These are phyloP conservation scores for Trifolium repens DNA, from an alignment of 306 rosid species.

Conservation along the genomic window DNA sequence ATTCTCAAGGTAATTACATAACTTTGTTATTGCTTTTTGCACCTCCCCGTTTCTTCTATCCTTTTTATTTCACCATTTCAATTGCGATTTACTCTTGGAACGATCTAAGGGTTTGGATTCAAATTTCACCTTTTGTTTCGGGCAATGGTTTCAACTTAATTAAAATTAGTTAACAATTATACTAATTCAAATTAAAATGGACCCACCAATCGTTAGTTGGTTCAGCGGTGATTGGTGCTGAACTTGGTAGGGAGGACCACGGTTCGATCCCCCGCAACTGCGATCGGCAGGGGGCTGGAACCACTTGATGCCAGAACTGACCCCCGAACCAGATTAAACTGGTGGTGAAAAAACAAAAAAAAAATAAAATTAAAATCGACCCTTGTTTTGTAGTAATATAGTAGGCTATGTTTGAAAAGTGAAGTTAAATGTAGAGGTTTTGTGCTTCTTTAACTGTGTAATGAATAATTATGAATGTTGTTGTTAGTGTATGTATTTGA, in stretches of 20 bases:
- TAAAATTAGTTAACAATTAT: neutral
- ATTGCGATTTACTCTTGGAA: conserved; percentile 16
- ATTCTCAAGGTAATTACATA: conserved; percentile 69
- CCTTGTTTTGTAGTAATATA: neutral
- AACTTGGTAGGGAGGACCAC: too few relatives aligned
- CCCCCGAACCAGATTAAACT: too few relatives aligned
- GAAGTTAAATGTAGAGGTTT: conserved; percentile 2
- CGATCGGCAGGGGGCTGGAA: too few relatives aligned
- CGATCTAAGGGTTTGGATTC: conserved; percentile 45
- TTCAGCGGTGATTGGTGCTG: too few relatives aligned
- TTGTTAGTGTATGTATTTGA: neutral
- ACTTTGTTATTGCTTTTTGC: conserved; percentile 36
- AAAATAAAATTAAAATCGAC: neutral
- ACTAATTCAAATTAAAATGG: too few relatives aligned
- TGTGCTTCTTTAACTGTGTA: conserved; percentile 3
- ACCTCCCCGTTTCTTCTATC: neutral
- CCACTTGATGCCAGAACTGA: too few relatives aligned
- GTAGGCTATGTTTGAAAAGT: conserved; percentile 18
- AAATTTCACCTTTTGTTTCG: neutral
- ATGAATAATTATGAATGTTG: neutral
- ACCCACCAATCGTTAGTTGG: too few relatives aligned
- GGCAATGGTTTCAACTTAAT: neutral
- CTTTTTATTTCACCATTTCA: conserved; percentile 10
- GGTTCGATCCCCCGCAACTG: too few relatives aligned
- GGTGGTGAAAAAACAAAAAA: too few relatives aligned